Evolutionary conservation across 495 filamentous ascomycete species (phyloP), one percentile per base, ranked within the genome.

Genomic region (Physcia stellaris): DNA sequence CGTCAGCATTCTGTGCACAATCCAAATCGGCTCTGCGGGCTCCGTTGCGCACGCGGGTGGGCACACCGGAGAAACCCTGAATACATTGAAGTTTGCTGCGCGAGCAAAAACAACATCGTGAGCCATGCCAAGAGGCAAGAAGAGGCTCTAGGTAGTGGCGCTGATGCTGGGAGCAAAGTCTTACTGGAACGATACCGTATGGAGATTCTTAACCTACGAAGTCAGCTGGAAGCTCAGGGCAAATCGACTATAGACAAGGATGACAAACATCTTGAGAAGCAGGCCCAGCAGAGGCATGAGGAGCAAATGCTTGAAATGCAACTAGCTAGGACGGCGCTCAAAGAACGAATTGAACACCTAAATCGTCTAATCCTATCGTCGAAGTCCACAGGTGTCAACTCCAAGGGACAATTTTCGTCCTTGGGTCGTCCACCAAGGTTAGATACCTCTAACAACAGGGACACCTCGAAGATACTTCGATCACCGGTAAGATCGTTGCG

Each of bases 291-390:
- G 37, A 79, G 90, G 22, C 92, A 95, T 50, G 86, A 92, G 49
- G 90, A 98, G 54, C 90, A 98, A 55, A 86, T 98, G 68, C 67
- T 96, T 31, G 90, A 96, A 56, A 98, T 98, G 77, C 90, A 98
- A 55, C 70, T 98, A 20, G 90, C 90, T 11, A 73, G 92, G 19
- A 98, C 88, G 2, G 92, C 92, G 4, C 60, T 98, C 35, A 96
- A 98, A 51, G 88, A 96, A 59, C 78, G 90, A 20, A 98, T 98
- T 46, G 87, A 95, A 59, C 90, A 98, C 61, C 71, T 98, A 4
- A 98, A 95, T 57, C 80, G 90, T 16, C 69, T 98, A 9, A 95
- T 98, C 46, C 64, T 98, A 20, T 87, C 81, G 52, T 96, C 90
- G 12, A 94, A 95, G 51, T 94, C 86, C 11, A 82, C 83, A 0